phyloP scores from a whole-genome alignment of 768 basidiomycete species.

The Pholiota molesta region DNA sequence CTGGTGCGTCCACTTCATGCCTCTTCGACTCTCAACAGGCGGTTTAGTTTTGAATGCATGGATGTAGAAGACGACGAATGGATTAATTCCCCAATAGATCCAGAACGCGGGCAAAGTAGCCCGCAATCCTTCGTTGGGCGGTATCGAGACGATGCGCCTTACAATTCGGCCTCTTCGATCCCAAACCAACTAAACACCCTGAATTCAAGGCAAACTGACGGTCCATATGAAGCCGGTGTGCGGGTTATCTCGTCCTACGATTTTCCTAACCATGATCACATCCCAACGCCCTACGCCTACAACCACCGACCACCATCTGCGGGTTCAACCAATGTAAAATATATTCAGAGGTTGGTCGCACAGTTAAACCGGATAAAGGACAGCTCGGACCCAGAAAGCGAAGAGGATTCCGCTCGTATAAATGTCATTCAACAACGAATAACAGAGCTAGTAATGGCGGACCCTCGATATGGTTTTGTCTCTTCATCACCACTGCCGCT shows the following conservation, averaged over 20 bases:
- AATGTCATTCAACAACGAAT: background rate
- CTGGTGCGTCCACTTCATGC: background rate
- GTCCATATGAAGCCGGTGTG: background rate
- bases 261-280: background rate
- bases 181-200: background rate
- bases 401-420: background rate
- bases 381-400: background rate
- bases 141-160: background rate
- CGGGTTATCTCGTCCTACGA: background rate
- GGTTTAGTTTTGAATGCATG: background rate
- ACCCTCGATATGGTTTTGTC: background rate
- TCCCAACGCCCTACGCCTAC: too few species aligned
- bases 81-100: background rate
- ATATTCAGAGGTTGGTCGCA: background rate
- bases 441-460: background rate
- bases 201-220: background rate
- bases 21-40: background rate
- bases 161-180: background rate
- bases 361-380: constrained; percentile 1
- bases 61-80: background rate
- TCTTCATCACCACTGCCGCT: background rate
- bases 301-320: background rate
- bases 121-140: background rate
- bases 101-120: background rate
- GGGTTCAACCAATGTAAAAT: background rate